A percentile compares a stretch with the other conserved stretches of the same genome.
These are phyloP conservation scores for Picochlorum sp. DNA, from an alignment of 139 green algal species.

Conservation along the genomic window DNA sequence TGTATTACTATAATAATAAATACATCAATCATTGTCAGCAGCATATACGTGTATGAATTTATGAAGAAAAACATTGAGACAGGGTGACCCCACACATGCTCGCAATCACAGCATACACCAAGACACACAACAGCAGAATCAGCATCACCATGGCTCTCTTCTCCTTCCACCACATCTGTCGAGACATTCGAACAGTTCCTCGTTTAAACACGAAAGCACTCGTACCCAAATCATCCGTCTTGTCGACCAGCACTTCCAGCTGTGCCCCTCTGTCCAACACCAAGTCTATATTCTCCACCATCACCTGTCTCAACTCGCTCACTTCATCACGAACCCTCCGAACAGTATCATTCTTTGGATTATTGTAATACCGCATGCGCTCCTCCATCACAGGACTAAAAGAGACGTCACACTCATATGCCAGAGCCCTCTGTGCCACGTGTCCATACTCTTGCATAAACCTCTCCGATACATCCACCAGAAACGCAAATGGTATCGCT, in stretches of 20 bases:
- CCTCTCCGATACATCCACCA: constrained; percentile 69
- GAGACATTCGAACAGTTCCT: background rate
- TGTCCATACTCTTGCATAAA: constrained; percentile 60
- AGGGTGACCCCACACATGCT: background rate
- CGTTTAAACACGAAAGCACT: constrained; percentile 74
- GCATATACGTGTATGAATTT: no score
- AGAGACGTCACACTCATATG: constrained; percentile 79
- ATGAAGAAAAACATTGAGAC: background rate
- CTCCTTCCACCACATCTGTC: constrained; percentile 4
- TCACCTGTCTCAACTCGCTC: constrained; percentile 74
- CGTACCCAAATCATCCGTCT: constrained; percentile 68
- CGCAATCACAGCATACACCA: constrained; percentile 4
- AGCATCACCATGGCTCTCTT: constrained; percentile 1
- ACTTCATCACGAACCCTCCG: constrained; percentile 66
- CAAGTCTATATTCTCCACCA: constrained; percentile 88
- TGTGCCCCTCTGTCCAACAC: constrained; percentile 81
- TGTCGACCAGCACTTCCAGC: constrained; percentile 92
- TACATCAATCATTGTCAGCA: no score
- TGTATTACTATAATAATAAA: no score
- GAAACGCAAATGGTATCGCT: constrained; percentile 63
- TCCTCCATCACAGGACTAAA: constrained; percentile 62
- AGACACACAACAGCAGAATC: background rate
- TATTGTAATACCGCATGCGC: constrained; percentile 1
- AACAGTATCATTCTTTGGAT: constrained; percentile 59
- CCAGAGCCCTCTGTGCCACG: constrained; percentile 45